Conservation (phyloP, 345 rosid species). For the Eucalyptus curtisii region DNA sequence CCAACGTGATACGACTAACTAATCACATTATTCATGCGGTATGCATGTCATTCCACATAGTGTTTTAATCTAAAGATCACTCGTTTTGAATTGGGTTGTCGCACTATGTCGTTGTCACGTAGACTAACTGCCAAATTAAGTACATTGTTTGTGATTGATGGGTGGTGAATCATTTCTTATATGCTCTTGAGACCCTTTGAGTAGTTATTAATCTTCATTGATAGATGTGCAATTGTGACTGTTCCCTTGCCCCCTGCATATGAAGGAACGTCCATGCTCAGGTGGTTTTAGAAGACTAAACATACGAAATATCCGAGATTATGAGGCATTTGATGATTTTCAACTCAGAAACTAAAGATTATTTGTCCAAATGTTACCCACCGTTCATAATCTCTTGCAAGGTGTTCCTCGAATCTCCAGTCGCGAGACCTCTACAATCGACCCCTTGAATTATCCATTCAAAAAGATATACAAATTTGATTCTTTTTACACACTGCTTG, state of each 20-base stretch:
- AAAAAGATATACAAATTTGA: not conserved
- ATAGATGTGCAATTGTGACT: not conserved
- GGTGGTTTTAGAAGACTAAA: not conserved
- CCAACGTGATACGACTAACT: accelerated
- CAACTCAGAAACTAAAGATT: not conserved
- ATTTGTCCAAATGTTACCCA: not conserved
- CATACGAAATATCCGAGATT: not conserved
- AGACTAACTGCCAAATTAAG: accelerated
- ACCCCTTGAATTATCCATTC: not conserved
- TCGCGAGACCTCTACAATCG: not conserved
- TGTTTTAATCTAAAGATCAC: not conserved
- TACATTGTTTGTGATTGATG: not conserved
- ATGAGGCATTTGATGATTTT: not conserved
- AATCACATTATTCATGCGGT: not conserved
- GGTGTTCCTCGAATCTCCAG: not conserved
- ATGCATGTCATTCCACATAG: not conserved
- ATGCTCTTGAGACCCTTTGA: not conserved
- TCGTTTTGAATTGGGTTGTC: not conserved
- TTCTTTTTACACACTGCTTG: not conserved
- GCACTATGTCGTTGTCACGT: not conserved
- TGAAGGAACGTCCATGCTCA: not conserved
- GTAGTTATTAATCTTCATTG: not conserved
- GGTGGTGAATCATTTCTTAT: not conserved
- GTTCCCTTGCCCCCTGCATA: not conserved
- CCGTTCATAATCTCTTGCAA: not conserved